Conservation (phyloP, 306 rosid species). For the Cajanus cajan region DNA sequence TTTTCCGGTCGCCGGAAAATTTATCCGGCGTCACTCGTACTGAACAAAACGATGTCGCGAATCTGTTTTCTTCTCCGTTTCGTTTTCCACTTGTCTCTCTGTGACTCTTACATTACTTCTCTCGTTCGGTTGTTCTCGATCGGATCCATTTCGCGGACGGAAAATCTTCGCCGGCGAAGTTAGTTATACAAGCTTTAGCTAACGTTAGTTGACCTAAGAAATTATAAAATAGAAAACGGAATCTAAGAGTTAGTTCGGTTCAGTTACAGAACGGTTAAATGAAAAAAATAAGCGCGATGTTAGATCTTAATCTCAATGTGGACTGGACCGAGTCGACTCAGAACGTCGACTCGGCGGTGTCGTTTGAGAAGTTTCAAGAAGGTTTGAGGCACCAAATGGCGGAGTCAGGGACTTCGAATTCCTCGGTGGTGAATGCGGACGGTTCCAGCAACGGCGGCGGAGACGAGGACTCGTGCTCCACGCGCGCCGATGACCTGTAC, state of each 20-base stretch:
- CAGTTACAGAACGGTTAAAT: background rate
- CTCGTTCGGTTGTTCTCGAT: constrained; percentile 17
- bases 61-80: background rate
- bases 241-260: constrained; percentile 17
- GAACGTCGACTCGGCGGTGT: constrained; percentile 39
- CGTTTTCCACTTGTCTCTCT: constrained; percentile 15
- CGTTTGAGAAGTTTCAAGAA: constrained; percentile 44
- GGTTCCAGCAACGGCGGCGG: constrained; percentile 64
- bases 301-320: constrained; percentile 91
- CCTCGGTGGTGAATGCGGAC: constrained; percentile 94
- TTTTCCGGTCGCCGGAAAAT: constrained; percentile 18
- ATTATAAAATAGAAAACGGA: background rate
- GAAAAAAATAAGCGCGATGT: constrained; percentile 39
- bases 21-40: constrained; percentile 28
- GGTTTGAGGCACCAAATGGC: constrained; percentile 72
- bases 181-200: constrained; percentile 13
- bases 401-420: constrained; percentile 94
- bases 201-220: background rate
- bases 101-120: constrained; percentile 5
- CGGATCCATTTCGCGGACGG: constrained; percentile 38
- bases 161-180: constrained; percentile 31
- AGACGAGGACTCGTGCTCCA: constrained; percentile 83
- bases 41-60: background rate
- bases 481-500: constrained; percentile 66
- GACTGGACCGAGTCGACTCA: constrained; percentile 54